These are phyloP conservation scores for Pisolithus thermaeus DNA, from an alignment of 1,284 basidiomycete species.

Conservation along the genomic window DNA sequence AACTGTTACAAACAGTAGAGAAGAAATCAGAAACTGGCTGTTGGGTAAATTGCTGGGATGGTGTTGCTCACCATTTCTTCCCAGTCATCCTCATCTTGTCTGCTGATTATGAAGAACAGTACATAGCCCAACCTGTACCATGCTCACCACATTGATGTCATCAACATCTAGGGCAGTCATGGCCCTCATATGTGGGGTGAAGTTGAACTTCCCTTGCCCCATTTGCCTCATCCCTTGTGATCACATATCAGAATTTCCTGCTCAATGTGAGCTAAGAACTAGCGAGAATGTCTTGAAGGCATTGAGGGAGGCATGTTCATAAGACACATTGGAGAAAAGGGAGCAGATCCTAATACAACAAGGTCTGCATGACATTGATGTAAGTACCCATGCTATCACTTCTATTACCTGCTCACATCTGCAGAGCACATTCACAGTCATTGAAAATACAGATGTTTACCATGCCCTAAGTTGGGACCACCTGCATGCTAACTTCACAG, in stretches of 20 bases:
- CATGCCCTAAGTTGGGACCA: no score
- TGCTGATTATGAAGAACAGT: conserved; percentile 39
- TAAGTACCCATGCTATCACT: no score
- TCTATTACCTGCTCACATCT: no score
- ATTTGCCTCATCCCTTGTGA: conserved; percentile 29
- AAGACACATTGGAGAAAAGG: conserved; percentile 5
- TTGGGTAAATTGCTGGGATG: conserved; percentile 24
- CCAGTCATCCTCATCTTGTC: conserved; percentile 31
- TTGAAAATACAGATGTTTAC: no score
- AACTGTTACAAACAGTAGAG: conserved; percentile 24
- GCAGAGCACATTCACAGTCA: no score
- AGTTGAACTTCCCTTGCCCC: conserved; percentile 27
- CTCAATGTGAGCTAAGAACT: conserved; percentile 12
- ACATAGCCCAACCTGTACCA: conserved; percentile 3
- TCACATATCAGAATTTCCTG: conserved; percentile 16
- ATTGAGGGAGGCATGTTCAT: conserved; percentile 6
- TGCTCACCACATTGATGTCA: no score
- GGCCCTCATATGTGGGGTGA: conserved; percentile 28
- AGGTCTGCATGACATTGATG: conserved; percentile 24
- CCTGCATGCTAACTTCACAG: no score
- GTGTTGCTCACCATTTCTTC: conserved; percentile 18
- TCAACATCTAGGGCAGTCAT: conserved; percentile 21
- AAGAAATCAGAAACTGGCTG: conserved; percentile 20
- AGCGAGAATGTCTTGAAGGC: conserved; percentile 11
- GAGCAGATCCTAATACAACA: conserved; percentile 22